These are phyloP conservation scores for Syncephalis plumigaleata DNA, from an alignment of 371 early-diverging fungal species.

Conservation along the genomic window DNA sequence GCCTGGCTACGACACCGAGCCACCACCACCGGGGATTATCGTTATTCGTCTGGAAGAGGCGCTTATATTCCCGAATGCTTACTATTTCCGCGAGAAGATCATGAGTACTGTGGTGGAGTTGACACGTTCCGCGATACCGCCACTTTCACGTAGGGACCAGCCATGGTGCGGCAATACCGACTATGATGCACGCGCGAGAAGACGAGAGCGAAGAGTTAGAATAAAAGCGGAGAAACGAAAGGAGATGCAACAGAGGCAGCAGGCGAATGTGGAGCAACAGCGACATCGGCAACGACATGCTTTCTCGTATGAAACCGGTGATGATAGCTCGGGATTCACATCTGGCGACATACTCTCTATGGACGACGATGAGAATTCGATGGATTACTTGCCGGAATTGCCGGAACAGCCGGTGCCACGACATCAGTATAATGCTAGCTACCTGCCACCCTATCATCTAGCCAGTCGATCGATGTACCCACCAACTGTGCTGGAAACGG, in stretches of 20 bases:
- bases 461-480: too few relatives aligned
- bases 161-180: conserved; percentile 12
- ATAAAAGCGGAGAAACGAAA: neutral
- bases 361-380: too few relatives aligned
- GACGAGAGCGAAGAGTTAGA: neutral
- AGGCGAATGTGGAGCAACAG: neutral
- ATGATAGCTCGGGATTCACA: too few relatives aligned
- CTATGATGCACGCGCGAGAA: neutral
- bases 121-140: conserved; percentile 6
- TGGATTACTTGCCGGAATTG: too few relatives aligned
- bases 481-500: too few relatives aligned
- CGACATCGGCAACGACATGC: neutral
- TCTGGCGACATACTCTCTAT: too few relatives aligned
- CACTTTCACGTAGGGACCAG: conserved; percentile 5
- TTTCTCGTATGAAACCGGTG: too few relatives aligned
- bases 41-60: conserved; percentile 40
- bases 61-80: conserved; percentile 46
- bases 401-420: too few relatives aligned
- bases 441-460: too few relatives aligned
- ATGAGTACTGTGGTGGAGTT: conserved; percentile 7
- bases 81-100: conserved; percentile 23
- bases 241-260: neutral
- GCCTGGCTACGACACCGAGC: conserved; percentile 2
- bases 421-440: too few relatives aligned
- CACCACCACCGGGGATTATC: conserved; percentile 31